Evolutionary conservation across 2,329 filamentous ascomycete genomes (phyloP), one percentile per base, ranked within the genome.

Genomic region (Verticillium klebahnii): DNA sequence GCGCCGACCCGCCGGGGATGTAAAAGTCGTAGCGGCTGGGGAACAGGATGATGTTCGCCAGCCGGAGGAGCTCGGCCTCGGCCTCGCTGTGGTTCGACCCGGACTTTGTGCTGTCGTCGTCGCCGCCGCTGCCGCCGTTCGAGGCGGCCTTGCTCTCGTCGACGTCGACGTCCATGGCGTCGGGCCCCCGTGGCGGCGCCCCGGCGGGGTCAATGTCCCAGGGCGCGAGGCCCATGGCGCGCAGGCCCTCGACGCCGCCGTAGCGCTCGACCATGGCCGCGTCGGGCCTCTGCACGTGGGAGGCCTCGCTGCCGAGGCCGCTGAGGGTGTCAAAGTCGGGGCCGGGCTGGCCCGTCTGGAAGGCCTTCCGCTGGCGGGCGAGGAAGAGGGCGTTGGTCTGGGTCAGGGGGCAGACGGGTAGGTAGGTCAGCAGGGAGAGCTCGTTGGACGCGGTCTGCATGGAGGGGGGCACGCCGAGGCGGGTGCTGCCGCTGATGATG

Each of bases 21-120:
- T 66, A 66, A 60, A 66, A 66, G 61, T 66, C 64, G 56, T 66
- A 66, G 19, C 64, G 63, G 52, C 57, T 61, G n/a, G 82, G 82
- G 65, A 85, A 85, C 32, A 85, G 70, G 59, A 86, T 85, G 60
- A 83, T 83, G 68, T 85, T 85, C 25, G 82, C 82, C 40, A 85
- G 72, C 40, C 80, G 72, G 14, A 84, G 77, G 1, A 85, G 79
- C 67, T 85, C 82, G 2, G 78, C 77, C 71, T 85, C 81, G 2
- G 79, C 80, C 31, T 75, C 71, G 11, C 74, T 75, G 23, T 68
- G 59, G 14, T 68, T 70, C 59, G 64, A 69, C 39, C 66, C 61
- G 56, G 67, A 72, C 61, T 70, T 70, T 2, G 64, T 60, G 9
- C 62, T 66, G 36, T 69, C 68, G 9, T 61, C 62, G 50, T 67